These are phyloP conservation scores for Plasmodium malariae DNA, from an alignment of 169 alveolate species.

Conservation along the genomic window DNA sequence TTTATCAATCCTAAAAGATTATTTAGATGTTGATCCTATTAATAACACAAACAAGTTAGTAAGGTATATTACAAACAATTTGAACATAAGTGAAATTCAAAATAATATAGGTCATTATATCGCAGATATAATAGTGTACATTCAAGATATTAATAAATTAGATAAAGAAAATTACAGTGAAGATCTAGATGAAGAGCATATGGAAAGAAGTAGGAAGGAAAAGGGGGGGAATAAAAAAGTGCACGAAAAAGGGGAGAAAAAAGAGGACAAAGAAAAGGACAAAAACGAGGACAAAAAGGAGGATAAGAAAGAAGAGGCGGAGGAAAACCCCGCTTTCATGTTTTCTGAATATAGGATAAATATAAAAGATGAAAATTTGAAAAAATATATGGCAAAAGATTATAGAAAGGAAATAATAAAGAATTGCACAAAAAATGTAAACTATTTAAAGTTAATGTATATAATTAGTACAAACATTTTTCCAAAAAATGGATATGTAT, in stretches of 20 bases:
- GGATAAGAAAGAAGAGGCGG: background rate
- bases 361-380: conserved; percentile 54
- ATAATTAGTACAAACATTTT: conserved; percentile 36
- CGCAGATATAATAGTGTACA: conserved; percentile 59
- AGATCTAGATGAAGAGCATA: background rate
- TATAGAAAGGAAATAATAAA: conserved; percentile 18
- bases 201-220: background rate
- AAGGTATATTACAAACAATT: conserved; percentile 18
- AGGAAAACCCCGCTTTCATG: background rate
- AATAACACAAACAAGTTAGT: conserved; percentile 21
- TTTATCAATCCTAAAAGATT: conserved; percentile 25
- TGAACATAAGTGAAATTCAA: conserved; percentile 13
- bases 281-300: too few species aligned
- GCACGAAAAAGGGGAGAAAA: background rate
- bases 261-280: too few species aligned
- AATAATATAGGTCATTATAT: conserved; percentile 45
- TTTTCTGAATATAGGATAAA: conserved; percentile 36
- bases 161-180: conserved; percentile 18
- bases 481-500: conserved; percentile 72
- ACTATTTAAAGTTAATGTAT: conserved; percentile 61
- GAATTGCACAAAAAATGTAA: conserved; percentile 70
- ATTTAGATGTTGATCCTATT: conserved; percentile 42
- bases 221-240: too few species aligned
- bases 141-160: conserved; percentile 36
- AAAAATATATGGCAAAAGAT: conserved; percentile 23